Evolutionary conservation across 2,329 filamentous ascomycete genomes (phyloP), one percentile per base, ranked within the genome.

Genomic region (Rhynchosporium secalis): DNA sequence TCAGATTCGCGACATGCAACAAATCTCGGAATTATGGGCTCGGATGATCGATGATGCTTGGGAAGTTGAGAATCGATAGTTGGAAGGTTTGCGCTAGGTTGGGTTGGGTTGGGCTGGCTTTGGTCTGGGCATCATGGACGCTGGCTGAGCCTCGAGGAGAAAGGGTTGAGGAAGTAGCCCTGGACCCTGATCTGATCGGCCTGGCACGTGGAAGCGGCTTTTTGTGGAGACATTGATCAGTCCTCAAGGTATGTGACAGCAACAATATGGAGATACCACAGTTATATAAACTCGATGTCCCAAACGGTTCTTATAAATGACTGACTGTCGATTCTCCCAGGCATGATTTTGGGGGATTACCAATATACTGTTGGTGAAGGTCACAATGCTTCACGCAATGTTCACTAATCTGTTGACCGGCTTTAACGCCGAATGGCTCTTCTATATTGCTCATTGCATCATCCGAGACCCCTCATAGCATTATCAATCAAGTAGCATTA

Each of bases 1-100:
- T 60, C 26, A 10, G 13, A 57, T 41, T 54, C 54, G 57, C 60
- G 63, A 65, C 31, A 40, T 62, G 63, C 63, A 65, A 65, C 63
- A 65, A 52, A 54, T 36, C n/a, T 41, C 10, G 52, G 3, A 20
- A 12, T 8, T 51, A 38, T 41, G 36, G 4, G 10, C 12, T 13
- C 20, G 54, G 7, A 31, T 26, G 40, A 33, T 46, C 54, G 20
- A 28, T 47, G 49, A 40, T 38, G 26, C 40, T 51, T 15, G 46
- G 43, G 46, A 33, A 31, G 38, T 51, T 15, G 46, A 51, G 46
- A 33, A 31, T 49, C 46, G 29, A 49, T 40, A 43, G 38, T 20
- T 40, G 20, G 33, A 54, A 54, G 51, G 51, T 54, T 54, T 41
- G 51, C 51, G 51, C 51, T 54, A 54, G 51, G 51, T 49, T 46